Percentiles rank a stretch among this genome's conserved stretches.
Evolutionary conservation across 2,329 filamentous ascomycete genomes (phyloP).

Genomic region (Sclerotinia subarctica): DNA sequence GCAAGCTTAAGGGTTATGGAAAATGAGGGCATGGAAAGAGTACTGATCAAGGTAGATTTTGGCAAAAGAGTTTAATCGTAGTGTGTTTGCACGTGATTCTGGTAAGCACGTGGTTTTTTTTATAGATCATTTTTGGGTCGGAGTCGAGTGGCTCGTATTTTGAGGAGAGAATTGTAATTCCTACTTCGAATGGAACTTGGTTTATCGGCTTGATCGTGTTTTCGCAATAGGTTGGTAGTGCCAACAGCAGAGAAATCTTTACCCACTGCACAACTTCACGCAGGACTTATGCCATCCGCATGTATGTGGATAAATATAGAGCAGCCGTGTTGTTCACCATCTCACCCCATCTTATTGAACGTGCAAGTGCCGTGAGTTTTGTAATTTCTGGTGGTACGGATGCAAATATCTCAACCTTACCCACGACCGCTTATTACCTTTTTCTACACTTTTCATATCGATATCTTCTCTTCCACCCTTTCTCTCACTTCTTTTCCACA

Average conservation of each 20-base stretch:
- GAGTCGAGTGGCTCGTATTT: neutral
- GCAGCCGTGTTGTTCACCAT: neutral
- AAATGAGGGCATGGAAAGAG: too few species aligned
- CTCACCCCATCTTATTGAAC: neutral
- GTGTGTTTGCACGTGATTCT: constrained; percentile 55
- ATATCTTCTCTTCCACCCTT: too few species aligned
- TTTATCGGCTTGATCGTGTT: neutral
- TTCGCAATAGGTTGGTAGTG: neutral
- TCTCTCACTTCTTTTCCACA: neutral
- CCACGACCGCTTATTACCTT: neutral
- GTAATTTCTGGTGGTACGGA: neutral
- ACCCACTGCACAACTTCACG: neutral
- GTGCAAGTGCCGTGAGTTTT: neutral
- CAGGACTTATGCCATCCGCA: neutral
- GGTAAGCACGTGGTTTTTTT: constrained; percentile 41
- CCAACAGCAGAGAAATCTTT: neutral
- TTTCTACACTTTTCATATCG: too few species aligned
- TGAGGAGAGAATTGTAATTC: too few species aligned
- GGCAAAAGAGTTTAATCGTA: constrained; percentile 67
- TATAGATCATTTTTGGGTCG: neutral
- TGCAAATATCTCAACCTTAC: neutral
- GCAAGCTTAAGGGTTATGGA: too few species aligned
- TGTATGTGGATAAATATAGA: neutral
- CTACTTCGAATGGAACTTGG: rapidly evolving
- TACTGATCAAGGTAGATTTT: constrained; percentile 45